Evolutionary conservation across 108 stramenopile genomes (phyloP).

Genomic region (Aurantiochytrium sp.): DNA sequence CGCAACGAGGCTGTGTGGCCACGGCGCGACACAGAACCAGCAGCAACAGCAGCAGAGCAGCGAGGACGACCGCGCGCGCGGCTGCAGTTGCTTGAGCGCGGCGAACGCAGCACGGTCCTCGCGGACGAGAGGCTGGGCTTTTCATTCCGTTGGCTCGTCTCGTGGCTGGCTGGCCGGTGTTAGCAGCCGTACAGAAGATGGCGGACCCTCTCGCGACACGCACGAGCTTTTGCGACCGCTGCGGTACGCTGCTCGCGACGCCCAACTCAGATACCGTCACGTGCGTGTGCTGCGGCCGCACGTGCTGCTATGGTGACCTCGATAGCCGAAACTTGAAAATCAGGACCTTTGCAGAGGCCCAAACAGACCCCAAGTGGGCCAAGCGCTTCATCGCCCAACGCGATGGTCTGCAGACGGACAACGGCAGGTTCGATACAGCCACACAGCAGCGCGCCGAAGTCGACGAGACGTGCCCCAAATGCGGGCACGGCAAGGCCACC

Average conservation of each 20-base stretch:
- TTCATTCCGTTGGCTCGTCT: no score
- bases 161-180: background rate
- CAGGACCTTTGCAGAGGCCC: background rate
- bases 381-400: background rate
- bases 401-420: background rate
- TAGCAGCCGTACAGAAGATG: background rate
- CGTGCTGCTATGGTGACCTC: background rate
- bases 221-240: background rate
- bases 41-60: no score
- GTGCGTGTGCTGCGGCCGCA: background rate
- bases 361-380: background rate
- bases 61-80: no score
- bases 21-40: no score
- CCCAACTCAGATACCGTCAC: background rate
- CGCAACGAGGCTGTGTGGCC: no score
- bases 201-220: background rate
- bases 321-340: background rate
- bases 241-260: slow-evolving; percentile 9
- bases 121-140: no score
- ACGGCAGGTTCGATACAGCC: background rate
- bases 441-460: slow-evolving; percentile 63
- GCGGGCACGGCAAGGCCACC: slow-evolving; percentile 75
- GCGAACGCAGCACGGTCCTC: no score
- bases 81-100: no score
- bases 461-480: slow-evolving; percentile 91